These are phyloP conservation scores for Paraphaeosphaeria minitans DNA, from an alignment of 2,329 filamentous ascomycete genomes.

Conservation along the genomic window DNA sequence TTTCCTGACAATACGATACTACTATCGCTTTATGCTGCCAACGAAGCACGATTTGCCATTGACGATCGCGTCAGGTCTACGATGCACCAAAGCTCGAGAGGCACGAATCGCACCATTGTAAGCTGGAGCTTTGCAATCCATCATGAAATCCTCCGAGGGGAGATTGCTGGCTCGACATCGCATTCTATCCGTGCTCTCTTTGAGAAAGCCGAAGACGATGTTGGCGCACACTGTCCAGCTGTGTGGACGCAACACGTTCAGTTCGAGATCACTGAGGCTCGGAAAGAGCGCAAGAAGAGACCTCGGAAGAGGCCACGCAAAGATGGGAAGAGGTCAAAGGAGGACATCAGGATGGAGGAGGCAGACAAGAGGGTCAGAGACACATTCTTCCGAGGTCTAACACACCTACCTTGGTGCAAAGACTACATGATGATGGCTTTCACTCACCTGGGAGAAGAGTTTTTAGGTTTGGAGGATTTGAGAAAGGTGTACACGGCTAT, in stretches of 20 bases:
- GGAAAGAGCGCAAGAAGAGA: slow-evolving; percentile 18
- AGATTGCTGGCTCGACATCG: slow-evolving; percentile 51
- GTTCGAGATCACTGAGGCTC: slow-evolving; percentile 35
- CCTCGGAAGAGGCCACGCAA: slow-evolving; percentile 17
- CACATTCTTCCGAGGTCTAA: slow-evolving; percentile 62
- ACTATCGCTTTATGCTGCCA: slow-evolving; percentile 72
- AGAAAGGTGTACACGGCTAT: slow-evolving; percentile 61
- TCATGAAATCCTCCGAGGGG: slow-evolving; percentile 56
- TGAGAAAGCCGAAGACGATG: slow-evolving; percentile 54
- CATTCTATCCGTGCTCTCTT: slow-evolving; percentile 62
- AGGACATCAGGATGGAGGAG: slow-evolving; percentile 25
- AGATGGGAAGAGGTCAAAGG: slow-evolving; percentile 30
- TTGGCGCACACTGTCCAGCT: slow-evolving; percentile 34
- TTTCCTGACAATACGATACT: slow-evolving; percentile 82
- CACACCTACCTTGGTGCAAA: slow-evolving; percentile 67
- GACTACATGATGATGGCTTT: slow-evolving; percentile 64
- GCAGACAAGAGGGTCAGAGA: slow-evolving; percentile 53
- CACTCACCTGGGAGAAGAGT: slow-evolving; percentile 41
- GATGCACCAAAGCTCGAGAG: slow-evolving; percentile 52
- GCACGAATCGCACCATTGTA: slow-evolving; percentile 47
- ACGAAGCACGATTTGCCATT: slow-evolving; percentile 72
- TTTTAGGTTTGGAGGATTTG: slow-evolving; percentile 55
- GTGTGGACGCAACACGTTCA: slow-evolving; percentile 41
- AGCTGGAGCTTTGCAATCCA: slow-evolving; percentile 62
- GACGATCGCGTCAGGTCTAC: slow-evolving; percentile 77